Evolutionary conservation across 768 basidiomycete species (phyloP), one percentile per base, ranked within the genome.

Genomic region (Suillus placidus): DNA sequence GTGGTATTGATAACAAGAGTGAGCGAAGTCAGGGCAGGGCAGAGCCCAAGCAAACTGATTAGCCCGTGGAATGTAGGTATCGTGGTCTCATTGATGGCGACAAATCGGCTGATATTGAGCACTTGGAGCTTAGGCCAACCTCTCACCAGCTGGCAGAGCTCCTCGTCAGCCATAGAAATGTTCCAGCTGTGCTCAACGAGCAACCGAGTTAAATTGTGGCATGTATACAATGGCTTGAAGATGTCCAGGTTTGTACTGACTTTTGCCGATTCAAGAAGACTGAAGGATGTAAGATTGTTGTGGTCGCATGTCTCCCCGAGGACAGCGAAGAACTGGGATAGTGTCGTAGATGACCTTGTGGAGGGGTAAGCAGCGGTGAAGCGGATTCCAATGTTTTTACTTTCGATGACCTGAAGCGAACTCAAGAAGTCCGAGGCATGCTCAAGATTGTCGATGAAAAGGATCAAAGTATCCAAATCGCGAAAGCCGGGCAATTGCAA

Each of bases 111-210:
- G 30, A 74, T 66, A 2, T 47, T n/a, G 30, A 74, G 73, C 7
- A 65, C 63, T 63, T 76, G 68, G 0, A 76, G 38, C 3, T 57
- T 8, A 23, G 74, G 70, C 73, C 73, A 74, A 1, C 70, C 66
- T 3, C 61, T 61, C 1, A 70, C 72, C 0, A 76, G 45, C 55
- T 65, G 62, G 10, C 63, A 38, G 1, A 74, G 63, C 37, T 64
- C 66, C 1, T 66, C 58, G 40, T 74, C 73, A 49, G 66, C 66
- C 12, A 74, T 6, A 66, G 55, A 23, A 74, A 60, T 0, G 64
- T 54, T 3, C 66, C 56, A 16, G 56, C 14, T 72, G 70, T 3
- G 75, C 74, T 6, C 73, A 42, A 10, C 51, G 63, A 4, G 70
- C 55, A 13, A 14, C 14, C 2, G 26, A 18, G 26, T 52, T 52